These are phyloP conservation scores for Picea mariana DNA, from an alignment of 83 land plant genomes.

Conservation along the genomic window DNA sequence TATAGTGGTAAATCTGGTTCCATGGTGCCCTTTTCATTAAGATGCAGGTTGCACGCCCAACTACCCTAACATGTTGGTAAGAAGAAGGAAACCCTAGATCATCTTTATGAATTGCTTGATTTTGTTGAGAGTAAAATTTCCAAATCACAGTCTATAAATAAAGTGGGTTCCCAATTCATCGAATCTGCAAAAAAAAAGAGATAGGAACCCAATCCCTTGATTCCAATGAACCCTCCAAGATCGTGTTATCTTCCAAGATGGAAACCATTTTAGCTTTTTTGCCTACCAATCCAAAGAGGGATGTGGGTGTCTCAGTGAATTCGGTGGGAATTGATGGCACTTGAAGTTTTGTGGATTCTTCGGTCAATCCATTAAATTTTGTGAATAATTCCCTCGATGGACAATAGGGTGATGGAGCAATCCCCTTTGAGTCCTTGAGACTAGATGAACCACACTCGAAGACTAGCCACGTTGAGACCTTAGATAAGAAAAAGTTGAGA, in stretches of 20 bases:
- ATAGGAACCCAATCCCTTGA: background rate
- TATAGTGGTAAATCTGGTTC: constrained; percentile 74
- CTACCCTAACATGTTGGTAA: constrained; percentile 55
- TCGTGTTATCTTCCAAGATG: background rate
- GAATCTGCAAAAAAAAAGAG: background rate
- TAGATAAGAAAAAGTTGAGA: background rate
- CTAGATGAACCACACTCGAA: background rate
- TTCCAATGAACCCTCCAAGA: too few relatives aligned
- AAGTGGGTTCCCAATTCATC: background rate
- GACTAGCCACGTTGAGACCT: background rate
- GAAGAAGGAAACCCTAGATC: constrained; percentile 57
- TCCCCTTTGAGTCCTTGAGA: background rate
- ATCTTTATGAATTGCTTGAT: constrained; percentile 56
- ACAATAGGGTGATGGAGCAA: background rate
- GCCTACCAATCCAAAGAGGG: background rate
- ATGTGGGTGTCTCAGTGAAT: background rate
- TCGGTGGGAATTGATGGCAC: background rate
- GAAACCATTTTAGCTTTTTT: background rate
- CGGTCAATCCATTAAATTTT: background rate
- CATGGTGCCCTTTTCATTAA: constrained; percentile 84
- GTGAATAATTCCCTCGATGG: background rate
- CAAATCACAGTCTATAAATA: background rate
- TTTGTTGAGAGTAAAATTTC: constrained; percentile 21
- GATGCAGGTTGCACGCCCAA: constrained; percentile 66
- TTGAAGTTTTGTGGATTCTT: background rate